These are phyloP conservation scores for Pugionium cornutum DNA, from an alignment of 345 rosid genomes.

Conservation along the genomic window DNA sequence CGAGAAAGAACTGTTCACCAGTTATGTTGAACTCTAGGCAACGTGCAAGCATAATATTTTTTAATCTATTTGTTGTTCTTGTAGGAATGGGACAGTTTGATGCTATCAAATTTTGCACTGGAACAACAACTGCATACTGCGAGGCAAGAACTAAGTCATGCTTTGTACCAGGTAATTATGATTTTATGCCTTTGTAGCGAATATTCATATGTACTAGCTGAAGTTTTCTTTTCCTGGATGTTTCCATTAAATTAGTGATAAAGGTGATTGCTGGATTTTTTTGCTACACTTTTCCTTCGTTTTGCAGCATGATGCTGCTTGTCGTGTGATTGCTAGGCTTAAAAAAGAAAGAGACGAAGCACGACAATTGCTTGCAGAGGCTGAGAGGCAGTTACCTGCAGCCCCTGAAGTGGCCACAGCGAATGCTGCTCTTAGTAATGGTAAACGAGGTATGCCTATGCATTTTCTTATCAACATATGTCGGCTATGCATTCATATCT, in stretches of 20 bases:
- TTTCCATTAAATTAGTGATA: neutral
- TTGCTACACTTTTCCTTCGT: constrained; percentile 11
- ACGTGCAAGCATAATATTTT: neutral
- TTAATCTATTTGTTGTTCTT: constrained; percentile 16
- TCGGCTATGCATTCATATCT: constrained; percentile 5
- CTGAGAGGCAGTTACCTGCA: constrained; percentile 74
- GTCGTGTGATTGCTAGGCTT: constrained; percentile 98
- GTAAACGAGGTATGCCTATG: constrained; percentile 68
- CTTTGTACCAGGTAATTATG: constrained; percentile 82
- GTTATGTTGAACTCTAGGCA: neutral
- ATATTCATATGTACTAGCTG: neutral
- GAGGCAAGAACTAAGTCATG: constrained; percentile 96
- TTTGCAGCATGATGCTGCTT: constrained; percentile 97
- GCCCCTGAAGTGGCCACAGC: constrained; percentile 46
- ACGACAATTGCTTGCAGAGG: constrained; percentile 70
- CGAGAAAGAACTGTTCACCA: neutral
- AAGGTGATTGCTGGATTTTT: constrained; percentile 24
- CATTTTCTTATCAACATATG: constrained; percentile 10
- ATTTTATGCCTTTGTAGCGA: constrained; percentile 5
- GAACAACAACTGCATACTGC: constrained; percentile 97
- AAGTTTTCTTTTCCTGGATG: constrained; percentile 6
- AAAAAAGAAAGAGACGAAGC: constrained; percentile 94
- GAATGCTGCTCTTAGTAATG: constrained; percentile 68
- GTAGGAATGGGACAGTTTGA: constrained; percentile 98
- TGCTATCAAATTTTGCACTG: constrained; percentile 88